Evolutionary conservation across 805 yeast species (phyloP).

Genomic region (Sugiyamaella mastotermitis): DNA sequence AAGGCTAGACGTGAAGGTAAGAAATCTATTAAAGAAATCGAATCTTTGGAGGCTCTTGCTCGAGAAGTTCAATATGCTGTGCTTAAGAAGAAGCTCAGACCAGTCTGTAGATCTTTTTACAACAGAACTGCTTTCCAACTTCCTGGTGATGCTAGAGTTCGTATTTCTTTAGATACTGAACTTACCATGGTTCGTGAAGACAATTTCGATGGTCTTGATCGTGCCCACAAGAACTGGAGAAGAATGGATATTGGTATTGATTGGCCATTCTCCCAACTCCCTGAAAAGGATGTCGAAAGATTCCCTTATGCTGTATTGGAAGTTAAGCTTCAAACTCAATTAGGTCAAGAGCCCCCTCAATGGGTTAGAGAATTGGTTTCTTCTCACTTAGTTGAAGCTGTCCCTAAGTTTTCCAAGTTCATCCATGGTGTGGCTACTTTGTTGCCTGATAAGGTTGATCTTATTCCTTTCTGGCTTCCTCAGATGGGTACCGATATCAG

Average conservation of each 20-base stretch:
- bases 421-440: constrained; percentile 95
- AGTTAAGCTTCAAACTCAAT: constrained; percentile 93
- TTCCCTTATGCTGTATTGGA: constrained; percentile 98
- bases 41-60: constrained; percentile 85
- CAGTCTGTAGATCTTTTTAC: constrained; percentile 93
- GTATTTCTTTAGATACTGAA: constrained; percentile 96
- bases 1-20: constrained; percentile 91
- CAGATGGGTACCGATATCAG: constrained; percentile 95
- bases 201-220: constrained; percentile 84
- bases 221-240: constrained; percentile 94
- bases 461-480: constrained; percentile 95
- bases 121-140: constrained; percentile 98
- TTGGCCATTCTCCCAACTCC: constrained; percentile 84
- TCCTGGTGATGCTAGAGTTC: constrained; percentile 98
- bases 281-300: constrained; percentile 79
- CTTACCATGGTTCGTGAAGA: constrained; percentile 97
- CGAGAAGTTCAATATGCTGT: constrained; percentile 89
- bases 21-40: constrained; percentile 81
- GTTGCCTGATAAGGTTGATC: constrained; percentile 71
- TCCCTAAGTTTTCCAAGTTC: constrained; percentile 95
- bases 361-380: constrained; percentile 94
- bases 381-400: constrained; percentile 94
- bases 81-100: constrained; percentile 76
- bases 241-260: constrained; percentile 98
- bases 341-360: constrained; percentile 98